Conservation (phyloP, 1,139 yeast genomes). For the Torulaspora globosa region DNA sequence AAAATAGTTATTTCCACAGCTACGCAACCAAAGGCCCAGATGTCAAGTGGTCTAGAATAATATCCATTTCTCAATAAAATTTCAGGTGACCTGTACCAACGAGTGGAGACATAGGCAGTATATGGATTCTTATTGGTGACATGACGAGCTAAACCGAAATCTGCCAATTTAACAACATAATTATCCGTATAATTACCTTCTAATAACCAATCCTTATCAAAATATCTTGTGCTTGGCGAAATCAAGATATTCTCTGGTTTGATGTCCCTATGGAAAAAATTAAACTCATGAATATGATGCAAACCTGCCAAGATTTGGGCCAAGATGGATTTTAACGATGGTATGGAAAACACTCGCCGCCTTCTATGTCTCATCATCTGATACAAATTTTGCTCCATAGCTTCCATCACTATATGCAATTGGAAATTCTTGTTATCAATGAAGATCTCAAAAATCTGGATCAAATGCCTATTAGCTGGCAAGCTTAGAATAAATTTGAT, state of each 20-base stretch:
- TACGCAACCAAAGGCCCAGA: slow-evolving; percentile 92
- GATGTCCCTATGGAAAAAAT: slow-evolving; percentile 83
- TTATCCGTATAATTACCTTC: slow-evolving; percentile 41
- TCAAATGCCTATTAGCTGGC: slow-evolving; percentile 67
- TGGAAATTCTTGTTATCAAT: slow-evolving; percentile 56
- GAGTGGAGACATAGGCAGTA: slow-evolving; percentile 82
- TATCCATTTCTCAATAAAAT: slow-evolving; percentile 62
- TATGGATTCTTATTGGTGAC: slow-evolving; percentile 51
- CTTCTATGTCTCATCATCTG: slow-evolving; percentile 63
- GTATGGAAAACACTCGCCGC: slow-evolving; percentile 48
- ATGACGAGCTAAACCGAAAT: slow-evolving; percentile 83
- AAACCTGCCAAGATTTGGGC: slow-evolving; percentile 72
- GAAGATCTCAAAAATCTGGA: slow-evolving; percentile 74
- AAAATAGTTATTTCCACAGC: slow-evolving; percentile 77
- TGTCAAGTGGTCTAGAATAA: slow-evolving; percentile 77
- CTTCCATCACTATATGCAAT: slow-evolving; percentile 83
- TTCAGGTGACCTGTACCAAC: slow-evolving; percentile 97
- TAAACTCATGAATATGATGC: slow-evolving; percentile 70
- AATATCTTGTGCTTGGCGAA: slow-evolving; percentile 52
- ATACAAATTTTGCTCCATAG: slow-evolving; percentile 74
- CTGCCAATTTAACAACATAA: slow-evolving; percentile 77
- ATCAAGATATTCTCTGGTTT: slow-evolving; percentile 89
- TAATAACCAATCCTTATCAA: slow-evolving; percentile 41
- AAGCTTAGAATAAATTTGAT: slow-evolving; percentile 64
- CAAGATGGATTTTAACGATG: slow-evolving; percentile 61